phyloP scores from a whole-genome alignment of 1,284 basidiomycete species.

The Boletus mariae region DNA sequence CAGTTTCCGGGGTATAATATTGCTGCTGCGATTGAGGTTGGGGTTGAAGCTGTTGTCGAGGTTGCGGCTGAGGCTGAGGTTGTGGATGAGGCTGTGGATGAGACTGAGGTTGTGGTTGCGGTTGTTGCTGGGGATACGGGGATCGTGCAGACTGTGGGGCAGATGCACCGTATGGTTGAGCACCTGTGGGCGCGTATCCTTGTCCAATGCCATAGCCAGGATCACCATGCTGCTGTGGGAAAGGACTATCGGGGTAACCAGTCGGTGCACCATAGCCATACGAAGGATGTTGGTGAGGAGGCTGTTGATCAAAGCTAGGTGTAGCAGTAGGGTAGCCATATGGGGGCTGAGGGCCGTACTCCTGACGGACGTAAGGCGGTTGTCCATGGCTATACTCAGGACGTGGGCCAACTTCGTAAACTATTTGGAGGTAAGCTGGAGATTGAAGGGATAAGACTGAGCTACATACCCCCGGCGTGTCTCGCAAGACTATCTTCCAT shows the following conservation, averaged over 20 bases:
- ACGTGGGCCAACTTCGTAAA: constrained; percentile 27
- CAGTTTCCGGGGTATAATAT: constrained; percentile 13
- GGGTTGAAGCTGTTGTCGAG: constrained; percentile 6
- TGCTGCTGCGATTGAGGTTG: constrained; percentile 23
- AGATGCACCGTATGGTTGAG: constrained; percentile 32
- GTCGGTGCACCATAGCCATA: constrained; percentile 40
- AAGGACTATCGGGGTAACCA: constrained; percentile 33
- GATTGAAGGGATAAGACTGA: constrained; percentile 2
- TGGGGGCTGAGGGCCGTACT: constrained; percentile 34
- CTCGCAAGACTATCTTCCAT: constrained; percentile 86
- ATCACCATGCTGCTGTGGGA: constrained; percentile 31
- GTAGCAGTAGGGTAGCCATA: constrained; percentile 39
- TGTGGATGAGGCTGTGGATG: constrained; percentile 21
- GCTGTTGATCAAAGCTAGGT: constrained; percentile 41
- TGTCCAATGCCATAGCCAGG: constrained; percentile 37
- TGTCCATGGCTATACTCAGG: constrained; percentile 22
- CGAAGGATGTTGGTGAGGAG: constrained; percentile 18
- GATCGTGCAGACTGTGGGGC: constrained; percentile 29
- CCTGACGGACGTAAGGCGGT: constrained; percentile 22
- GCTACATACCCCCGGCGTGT: constrained; percentile 55
- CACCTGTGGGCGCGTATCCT: constrained; percentile 17
- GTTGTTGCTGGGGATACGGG: constrained; percentile 30
- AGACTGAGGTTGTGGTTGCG: constrained; percentile 13
- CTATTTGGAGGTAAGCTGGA: constrained; percentile 16
- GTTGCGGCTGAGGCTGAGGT: constrained; percentile 10